phyloP scores from a whole-genome alignment of 1,139 yeast genomes.

The Keqinozyma sinolaborantium region DNA sequence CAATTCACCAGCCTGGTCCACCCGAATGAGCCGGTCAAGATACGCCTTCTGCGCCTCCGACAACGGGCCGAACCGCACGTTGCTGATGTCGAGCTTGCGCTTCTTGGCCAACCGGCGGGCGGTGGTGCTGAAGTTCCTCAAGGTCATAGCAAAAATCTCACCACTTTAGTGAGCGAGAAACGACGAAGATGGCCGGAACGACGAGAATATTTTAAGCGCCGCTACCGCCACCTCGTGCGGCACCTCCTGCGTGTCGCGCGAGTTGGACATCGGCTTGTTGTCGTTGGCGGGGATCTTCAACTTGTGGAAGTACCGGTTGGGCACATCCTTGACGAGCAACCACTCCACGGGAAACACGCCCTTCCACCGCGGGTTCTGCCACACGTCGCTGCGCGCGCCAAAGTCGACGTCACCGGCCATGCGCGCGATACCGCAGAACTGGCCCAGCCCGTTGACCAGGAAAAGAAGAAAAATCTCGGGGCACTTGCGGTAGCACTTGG shows the following conservation, averaged over 20 bases:
- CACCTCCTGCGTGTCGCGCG: conserved; percentile 60
- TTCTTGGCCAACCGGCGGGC: conserved; percentile 1
- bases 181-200: conserved; percentile 15
- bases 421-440: conserved; percentile 61
- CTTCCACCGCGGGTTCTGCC: conserved; percentile 52
- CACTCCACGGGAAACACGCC: conserved; percentile 53
- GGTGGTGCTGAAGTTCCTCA: neutral
- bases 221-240: conserved; percentile 42
- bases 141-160: conserved; percentile 1
- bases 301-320: conserved; percentile 43
- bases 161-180: conserved; percentile 6
- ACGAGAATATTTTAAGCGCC: conserved; percentile 43
- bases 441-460: conserved; percentile 58
- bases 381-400: conserved; percentile 35
- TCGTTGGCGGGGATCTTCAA: conserved; percentile 44
- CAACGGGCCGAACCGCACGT: conserved; percentile 38
- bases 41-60: conserved; percentile 65
- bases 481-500: conserved; percentile 19
- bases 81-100: conserved; percentile 5
- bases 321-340: conserved; percentile 48
- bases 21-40: conserved; percentile 75
- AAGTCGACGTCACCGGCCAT: conserved; percentile 43
- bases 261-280: conserved; percentile 50
- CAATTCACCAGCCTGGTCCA: conserved; percentile 98
- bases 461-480: conserved; percentile 44